These are phyloP conservation scores for Aspergillus taichungensis DNA, from an alignment of 495 filamentous ascomycete species.

Conservation along the genomic window DNA sequence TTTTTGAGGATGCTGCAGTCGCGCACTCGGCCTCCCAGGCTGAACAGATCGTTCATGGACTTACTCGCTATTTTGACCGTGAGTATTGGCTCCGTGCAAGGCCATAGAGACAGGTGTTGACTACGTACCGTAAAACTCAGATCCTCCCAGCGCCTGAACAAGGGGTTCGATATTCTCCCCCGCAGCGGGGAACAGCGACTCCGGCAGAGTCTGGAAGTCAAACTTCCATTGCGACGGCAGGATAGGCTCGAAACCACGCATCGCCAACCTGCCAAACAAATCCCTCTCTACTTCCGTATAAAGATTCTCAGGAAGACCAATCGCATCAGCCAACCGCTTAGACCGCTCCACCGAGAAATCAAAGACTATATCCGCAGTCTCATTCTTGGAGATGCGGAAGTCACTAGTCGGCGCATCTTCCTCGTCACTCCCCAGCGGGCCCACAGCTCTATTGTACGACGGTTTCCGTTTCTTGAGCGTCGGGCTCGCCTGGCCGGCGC, in stretches of 20 bases:
- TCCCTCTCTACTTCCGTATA: slow-evolving; percentile 45
- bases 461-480: neutral
- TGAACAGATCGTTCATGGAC: slow-evolving; percentile 28
- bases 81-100: slow-evolving; percentile 1
- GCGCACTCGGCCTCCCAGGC: slow-evolving; percentile 31
- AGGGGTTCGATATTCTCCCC: slow-evolving; percentile 30
- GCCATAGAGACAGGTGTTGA: neutral
- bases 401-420: slow-evolving; percentile 2
- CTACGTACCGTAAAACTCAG: slow-evolving; percentile 29
- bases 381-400: slow-evolving; percentile 9
- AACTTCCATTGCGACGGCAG: slow-evolving; percentile 45
- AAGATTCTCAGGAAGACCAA: slow-evolving; percentile 16
- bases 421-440: neutral
- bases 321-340: slow-evolving; percentile 18
- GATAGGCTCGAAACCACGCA: slow-evolving; percentile 53
- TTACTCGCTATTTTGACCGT: slow-evolving; percentile 20
- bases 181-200: slow-evolving; percentile 41
- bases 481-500: too few relatives aligned
- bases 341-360: slow-evolving; percentile 23
- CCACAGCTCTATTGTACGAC: neutral
- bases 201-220: slow-evolving; percentile 55
- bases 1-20: slow-evolving; percentile 23
- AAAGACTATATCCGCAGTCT: slow-evolving; percentile 16
- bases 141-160: slow-evolving; percentile 34
- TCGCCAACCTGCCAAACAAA: slow-evolving; percentile 46